Evolutionary conservation across 306 rosid species (phyloP).

Genomic region (Cicer judaicum): DNA sequence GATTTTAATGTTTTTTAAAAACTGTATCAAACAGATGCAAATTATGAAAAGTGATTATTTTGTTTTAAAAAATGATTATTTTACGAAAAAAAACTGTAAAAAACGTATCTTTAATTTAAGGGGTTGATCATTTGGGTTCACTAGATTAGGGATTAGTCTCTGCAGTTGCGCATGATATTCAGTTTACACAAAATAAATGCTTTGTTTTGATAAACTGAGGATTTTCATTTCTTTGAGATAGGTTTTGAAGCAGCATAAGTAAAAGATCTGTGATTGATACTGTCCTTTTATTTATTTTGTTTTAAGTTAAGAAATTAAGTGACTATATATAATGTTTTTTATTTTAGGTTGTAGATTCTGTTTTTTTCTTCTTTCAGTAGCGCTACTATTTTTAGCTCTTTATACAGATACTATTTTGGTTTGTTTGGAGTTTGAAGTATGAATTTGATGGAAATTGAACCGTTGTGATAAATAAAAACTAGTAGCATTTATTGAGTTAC

Average conservation of each 20-base stretch:
- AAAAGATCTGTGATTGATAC: not conserved
- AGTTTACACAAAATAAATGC: not conserved
- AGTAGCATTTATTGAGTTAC: not conserved
- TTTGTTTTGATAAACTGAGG: not conserved
- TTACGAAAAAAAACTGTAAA: too few species aligned
- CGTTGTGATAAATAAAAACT: too few species aligned
- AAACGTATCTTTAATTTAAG: too few species aligned
- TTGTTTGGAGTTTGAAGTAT: not conserved
- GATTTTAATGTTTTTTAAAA: too few species aligned
- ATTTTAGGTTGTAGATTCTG: not conserved
- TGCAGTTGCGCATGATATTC: too few species aligned
- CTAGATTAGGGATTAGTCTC: too few species aligned
- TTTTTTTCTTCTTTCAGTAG: not conserved
- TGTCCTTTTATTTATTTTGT: not conserved
- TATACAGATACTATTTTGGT: not conserved
- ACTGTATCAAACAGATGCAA: too few species aligned
- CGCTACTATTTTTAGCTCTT: conserved; percentile 17
- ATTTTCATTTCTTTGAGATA: not conserved
- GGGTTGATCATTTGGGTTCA: too few species aligned
- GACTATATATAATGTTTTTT: not conserved
- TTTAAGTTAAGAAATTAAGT: not conserved
- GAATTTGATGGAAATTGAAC: not conserved
- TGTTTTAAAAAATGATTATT: too few species aligned
- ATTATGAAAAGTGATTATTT: too few species aligned
- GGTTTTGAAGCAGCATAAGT: not conserved